phyloP scores from a whole-genome alignment of 148 eudicot genomes.

The Rhododendron molle region DNA sequence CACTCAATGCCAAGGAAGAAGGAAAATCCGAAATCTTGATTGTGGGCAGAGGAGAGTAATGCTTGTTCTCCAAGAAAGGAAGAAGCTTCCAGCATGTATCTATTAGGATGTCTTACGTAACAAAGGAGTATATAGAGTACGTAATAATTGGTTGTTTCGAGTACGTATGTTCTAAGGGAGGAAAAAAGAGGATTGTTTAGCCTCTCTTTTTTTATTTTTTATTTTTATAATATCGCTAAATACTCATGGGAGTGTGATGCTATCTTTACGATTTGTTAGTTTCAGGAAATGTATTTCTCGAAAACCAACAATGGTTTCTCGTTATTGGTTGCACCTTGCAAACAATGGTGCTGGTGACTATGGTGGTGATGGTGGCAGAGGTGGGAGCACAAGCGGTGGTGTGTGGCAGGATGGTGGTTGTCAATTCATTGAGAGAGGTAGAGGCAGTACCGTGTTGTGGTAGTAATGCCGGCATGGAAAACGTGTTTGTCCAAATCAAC shows the following conservation, averaged over 20 bases:
- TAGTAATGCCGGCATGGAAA: neutral
- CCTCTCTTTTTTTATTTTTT: neutral
- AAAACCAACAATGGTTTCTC: neutral
- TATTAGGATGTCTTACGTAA: constrained; percentile 45
- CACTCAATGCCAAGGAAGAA: constrained; percentile 44
- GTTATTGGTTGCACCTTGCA: neutral
- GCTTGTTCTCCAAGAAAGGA: constrained; percentile 37
- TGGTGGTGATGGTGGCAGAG: neutral
- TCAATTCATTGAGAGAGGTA: neutral
- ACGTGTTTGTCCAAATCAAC: neutral
- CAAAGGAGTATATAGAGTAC: neutral
- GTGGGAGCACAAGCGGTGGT: neutral
- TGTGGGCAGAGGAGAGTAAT: constrained; percentile 13
- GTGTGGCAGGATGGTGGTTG: neutral
- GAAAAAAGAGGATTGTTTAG: neutral
- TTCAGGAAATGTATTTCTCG: neutral
- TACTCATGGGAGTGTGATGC: neutral
- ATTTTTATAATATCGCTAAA: neutral
- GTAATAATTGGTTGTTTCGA: neutral
- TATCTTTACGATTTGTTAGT: neutral
- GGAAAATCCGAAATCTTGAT: constrained; percentile 25
- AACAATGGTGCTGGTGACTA: neutral
- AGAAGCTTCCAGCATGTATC: constrained; percentile 53
- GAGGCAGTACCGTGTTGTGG: neutral
- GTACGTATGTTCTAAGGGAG: neutral